phyloP scores from a whole-genome alignment of 2,329 filamentous ascomycete genomes.

The Colletotrichum chrysophilum region DNA sequence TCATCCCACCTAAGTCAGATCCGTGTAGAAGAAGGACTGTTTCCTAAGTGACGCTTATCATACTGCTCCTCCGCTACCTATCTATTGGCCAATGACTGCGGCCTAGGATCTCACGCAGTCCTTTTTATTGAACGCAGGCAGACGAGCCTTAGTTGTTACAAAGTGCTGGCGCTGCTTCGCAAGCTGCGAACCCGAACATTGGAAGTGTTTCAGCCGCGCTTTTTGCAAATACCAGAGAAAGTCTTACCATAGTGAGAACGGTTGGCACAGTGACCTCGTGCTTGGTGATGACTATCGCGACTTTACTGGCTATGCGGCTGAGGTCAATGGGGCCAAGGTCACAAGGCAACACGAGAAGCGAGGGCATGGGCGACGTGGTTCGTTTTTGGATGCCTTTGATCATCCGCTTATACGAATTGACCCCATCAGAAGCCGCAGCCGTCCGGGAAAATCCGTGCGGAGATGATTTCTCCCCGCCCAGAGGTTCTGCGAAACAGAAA shows the following conservation, averaged over 20 bases:
- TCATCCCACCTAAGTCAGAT: not conserved
- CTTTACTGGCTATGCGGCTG: too few species aligned
- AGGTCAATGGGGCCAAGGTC: too few species aligned
- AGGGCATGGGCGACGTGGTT: too few species aligned
- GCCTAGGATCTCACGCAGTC: not conserved
- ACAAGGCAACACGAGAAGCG: too few species aligned
- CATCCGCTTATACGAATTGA: too few species aligned
- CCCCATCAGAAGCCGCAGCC: too few species aligned
- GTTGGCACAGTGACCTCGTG: not conserved
- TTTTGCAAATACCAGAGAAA: not conserved
- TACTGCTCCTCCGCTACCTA: not conserved
- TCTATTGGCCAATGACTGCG: not conserved
- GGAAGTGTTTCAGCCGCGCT: not conserved
- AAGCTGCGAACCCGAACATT: not conserved
- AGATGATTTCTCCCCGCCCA: too few species aligned
- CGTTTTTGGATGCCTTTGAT: too few species aligned
- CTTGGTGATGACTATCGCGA: not conserved
- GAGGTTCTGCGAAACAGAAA: too few species aligned
- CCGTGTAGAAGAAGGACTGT: not conserved
- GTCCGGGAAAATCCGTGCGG: too few species aligned
- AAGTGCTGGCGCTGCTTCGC: not conserved
- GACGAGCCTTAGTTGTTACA: not conserved
- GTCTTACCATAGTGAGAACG: not conserved
- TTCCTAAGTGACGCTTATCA: not conserved
- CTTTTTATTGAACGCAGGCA: not conserved